Base-by-base conservation (phyloP, 768 basidiomycete genomes). In the Russula abietina region DNA sequence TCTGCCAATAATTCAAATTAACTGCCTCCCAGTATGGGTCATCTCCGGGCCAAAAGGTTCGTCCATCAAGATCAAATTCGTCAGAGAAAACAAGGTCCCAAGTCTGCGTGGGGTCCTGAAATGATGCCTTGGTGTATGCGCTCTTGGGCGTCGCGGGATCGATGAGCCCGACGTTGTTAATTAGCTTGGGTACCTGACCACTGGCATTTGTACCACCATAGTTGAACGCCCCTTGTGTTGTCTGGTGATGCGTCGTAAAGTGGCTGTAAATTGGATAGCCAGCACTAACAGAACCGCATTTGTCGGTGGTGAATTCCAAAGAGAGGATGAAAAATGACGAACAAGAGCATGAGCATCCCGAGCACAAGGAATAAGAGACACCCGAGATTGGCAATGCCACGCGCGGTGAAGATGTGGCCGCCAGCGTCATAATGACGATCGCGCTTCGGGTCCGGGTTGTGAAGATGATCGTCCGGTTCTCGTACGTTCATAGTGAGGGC, bases 141-240 rank as follows among this genome's bases (percentile, higher is more conserved):
- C 52, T 56, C 55, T 78, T 58, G 11, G 80, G 80, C 55, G 80
- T 79, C 53, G 72, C 75, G 28, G 76, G 75, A n/a, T 45, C 80
- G 78, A 69, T 58, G 67, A 69, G 62, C 51, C 69, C 43, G n/a
- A 61, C 12, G n/a, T 50, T 43, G 38, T 54, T 48, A 41, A 49
- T 32, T 14, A 78, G 71, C 36, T 68, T 60, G 2, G 80, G 41
- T 60, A 77, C 79, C 72, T 93, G 89, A 0, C 91, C 89, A 0
- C 83, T 81, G 3, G 83, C 78, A 65, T 92, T 92, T 69, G 81
- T 83, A 2, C 89, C 89, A 3, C 90, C 89, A 6, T 91, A 73
- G 68, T 89, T 88, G 74, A 86, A 91, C 10, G 80, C 88, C 2
- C 83, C 76, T 26, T 72, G 80, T 0, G 76, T 76, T 49, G 78